Evolutionary conservation across 1,284 basidiomycete genomes (phyloP), one percentile per base, ranked within the genome.

Genomic region (Rhodotorula sp.): DNA sequence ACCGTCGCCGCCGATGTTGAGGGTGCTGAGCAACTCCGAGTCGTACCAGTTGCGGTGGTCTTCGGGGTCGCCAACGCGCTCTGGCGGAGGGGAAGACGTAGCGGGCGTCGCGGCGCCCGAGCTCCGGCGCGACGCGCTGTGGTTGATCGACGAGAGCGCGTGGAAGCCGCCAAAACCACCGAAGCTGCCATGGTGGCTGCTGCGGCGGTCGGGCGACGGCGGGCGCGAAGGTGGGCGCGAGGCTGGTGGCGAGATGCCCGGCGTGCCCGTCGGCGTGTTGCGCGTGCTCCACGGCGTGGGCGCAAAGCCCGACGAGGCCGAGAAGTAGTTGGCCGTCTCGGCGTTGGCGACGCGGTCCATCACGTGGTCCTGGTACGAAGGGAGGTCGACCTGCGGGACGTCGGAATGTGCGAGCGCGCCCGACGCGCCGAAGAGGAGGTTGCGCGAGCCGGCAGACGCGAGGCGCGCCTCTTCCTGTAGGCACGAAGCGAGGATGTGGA

Each of bases 261-360:
- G 73, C 7, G 75, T 76, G 17, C 66, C 71, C 0, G 69, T 66
- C 15, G 69, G 74, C 3, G 74, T 72, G 44, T 41, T 66, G 36
- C 75, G 68, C 5, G 64, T 34, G 37, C 74, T 73, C 76, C 76
- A 77, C 1, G 72, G 74, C 7, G 76, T 77, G 8, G 76, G 76
- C 15, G 63, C 63, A 57, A 77, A 77, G 22, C 73, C 73, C 3
- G 72, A 55, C 21, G 70, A 57, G 13, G 70, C 66, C 19, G 70
- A 69, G 62, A 67, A 74, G 29, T 72, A 61, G 10, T 50, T 53
- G 1, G 90, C 85, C 39, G 89, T 87, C 79, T 90, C 85, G 21
- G 88, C 88, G 78, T 92, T 90, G 53, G 94, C 92, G 51, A 97
- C 88, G 48, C 94, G 87, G 81, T 97, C 94, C 59, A 91, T 88